These are phyloP conservation scores for Nymphaea thermarum DNA, from an alignment of 164 flowering plant species.

Conservation along the genomic window DNA sequence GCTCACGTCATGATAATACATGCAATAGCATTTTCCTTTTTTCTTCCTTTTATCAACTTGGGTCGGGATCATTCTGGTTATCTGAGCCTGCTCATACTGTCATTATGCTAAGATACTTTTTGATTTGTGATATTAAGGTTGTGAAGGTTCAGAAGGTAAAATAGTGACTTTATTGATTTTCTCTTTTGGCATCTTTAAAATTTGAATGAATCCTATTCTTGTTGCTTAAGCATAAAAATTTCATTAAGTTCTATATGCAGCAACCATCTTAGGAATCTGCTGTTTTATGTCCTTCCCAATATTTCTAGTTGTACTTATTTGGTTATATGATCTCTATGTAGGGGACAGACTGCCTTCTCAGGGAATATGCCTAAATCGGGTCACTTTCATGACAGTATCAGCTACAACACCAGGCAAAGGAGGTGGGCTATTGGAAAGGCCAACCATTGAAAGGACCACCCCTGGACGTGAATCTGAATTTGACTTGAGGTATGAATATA, in stretches of 20 bases:
- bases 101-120: too few relatives aligned
- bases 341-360: constrained; percentile 38
- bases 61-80: too few relatives aligned
- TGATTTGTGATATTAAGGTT: too few relatives aligned
- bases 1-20: too few relatives aligned
- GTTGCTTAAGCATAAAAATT: not conserved
- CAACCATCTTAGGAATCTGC: too few relatives aligned
- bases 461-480: constrained; percentile 66
- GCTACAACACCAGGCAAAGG: constrained; percentile 47
- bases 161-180: too few relatives aligned
- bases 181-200: too few relatives aligned
- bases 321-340: constrained; percentile 10
- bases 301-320: constrained; percentile 2
- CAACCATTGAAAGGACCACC: constrained; percentile 46
- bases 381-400: constrained; percentile 24
- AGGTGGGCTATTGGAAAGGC: constrained; percentile 54
- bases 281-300: not conserved
- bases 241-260: not conserved
- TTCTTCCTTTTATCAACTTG: too few relatives aligned
- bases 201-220: not conserved
- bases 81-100: too few relatives aligned
- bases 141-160: too few relatives aligned
- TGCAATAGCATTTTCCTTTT: too few relatives aligned
- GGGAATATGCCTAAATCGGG: constrained; percentile 27
- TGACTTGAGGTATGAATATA: constrained; percentile 37